These are phyloP conservation scores for Aspergillus sp. DNA, from an alignment of 2,329 filamentous ascomycete species.

Conservation along the genomic window DNA sequence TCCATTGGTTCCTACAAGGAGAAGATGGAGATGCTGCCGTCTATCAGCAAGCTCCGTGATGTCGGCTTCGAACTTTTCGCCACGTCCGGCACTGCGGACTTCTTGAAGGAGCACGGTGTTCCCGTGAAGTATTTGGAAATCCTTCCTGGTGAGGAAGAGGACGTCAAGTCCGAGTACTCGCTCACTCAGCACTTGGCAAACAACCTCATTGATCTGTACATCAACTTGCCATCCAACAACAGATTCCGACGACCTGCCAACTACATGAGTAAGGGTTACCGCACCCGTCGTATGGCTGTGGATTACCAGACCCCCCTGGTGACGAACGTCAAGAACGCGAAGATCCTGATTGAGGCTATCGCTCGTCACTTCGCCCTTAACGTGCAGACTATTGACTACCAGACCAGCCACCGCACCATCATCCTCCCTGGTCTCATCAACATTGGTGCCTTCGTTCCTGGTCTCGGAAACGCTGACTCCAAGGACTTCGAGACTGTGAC, in stretches of 20 bases:
- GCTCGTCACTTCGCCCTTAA: conserved; percentile 83
- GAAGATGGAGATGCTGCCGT: conserved; percentile 95
- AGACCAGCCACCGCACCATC: conserved; percentile 80
- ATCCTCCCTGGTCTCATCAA: conserved; percentile 75
- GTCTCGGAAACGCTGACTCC: conserved; percentile 63
- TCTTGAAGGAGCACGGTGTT: conserved; percentile 87
- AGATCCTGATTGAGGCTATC: conserved; percentile 93
- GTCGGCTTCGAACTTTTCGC: conserved; percentile 95
- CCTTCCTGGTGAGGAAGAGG: conserved; percentile 72
- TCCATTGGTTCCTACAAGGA: conserved; percentile 98
- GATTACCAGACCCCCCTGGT: conserved; percentile 96
- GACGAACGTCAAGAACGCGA: conserved; percentile 99
- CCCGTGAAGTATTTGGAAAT: conserved; percentile 92
- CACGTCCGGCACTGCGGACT: conserved; percentile 94
- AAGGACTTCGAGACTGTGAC: conserved; percentile 69
- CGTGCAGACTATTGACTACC: conserved; percentile 81
- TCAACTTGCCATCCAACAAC: conserved; percentile 99
- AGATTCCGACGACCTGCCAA: conserved; percentile 93
- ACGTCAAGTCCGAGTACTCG: conserved; percentile 93
- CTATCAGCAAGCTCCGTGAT: conserved; percentile 82
- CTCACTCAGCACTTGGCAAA: conserved; percentile 95
- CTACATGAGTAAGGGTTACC: conserved; percentile 98
- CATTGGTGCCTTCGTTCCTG: conserved; percentile 76
- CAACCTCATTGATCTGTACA: conserved; percentile 97
- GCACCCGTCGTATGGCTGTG: conserved; percentile 94